Evolutionary conservation across 2,329 filamentous ascomycete genomes (phyloP), one percentile per base, ranked within the genome.

Genomic region (Fusarium globosum): DNA sequence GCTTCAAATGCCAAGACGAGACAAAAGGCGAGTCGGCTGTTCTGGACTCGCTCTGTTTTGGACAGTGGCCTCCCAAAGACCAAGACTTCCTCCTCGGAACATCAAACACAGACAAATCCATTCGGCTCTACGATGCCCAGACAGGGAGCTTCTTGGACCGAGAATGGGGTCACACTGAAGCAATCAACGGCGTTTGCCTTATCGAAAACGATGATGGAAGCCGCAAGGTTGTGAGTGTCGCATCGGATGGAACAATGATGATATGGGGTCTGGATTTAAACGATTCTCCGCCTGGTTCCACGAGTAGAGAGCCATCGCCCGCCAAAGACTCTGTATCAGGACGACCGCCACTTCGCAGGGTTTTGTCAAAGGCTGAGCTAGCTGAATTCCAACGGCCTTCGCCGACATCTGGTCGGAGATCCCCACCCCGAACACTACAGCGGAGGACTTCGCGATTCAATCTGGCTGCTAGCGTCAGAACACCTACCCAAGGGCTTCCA

Each of bases 141-240:
- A 91, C 90, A 46, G 95, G 96, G 14, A 84, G 86, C 4, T 92
- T 99, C 65, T 84, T 98, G 35, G 93, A 95, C 57, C 91, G 94
- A 45, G 96, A 98, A 83, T 98, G 95, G 90, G 96, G 96, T 2
- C 96, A 99, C 76, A 97, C 95, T 0, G 95, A 98, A 79, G 93
- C 95, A 14, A 94, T 99, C 72, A 97, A 94, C 58, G 95, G 95
- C 68, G 90, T 97, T 23, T 89, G 93, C 8, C 83, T 98, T 23
- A 81, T 96, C 16, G 89, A 93, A 61, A 86, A 86, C 13, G 85
- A 87, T 1, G 88, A 89, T 21, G 85, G 86, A 21, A 83, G 85
- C 33, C 88, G 88, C 59, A 88, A 87, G 68, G 83, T 94, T 46
- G 88, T 96, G 59, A 95, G 92, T 73, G 93, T 93, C 38, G 94